Evolutionary conservation across 2,329 filamentous ascomycete genomes (phyloP), one percentile per base, ranked within the genome.

Genomic region (Penicillium decumbens): DNA sequence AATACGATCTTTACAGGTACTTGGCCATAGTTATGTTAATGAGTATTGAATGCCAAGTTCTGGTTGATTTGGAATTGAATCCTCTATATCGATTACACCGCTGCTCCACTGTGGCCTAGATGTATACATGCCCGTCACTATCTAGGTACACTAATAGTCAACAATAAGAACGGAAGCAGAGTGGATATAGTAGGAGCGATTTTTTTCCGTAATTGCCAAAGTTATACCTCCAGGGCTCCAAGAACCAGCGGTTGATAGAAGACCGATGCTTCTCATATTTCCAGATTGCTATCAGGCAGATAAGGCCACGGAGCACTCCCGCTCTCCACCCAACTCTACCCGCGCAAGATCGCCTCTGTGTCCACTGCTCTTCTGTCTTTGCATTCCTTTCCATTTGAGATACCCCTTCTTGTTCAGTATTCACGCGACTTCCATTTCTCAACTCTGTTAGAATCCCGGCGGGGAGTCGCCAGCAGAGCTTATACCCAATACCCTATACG

Each of bases 281-380:
- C 30, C 23, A 24, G 12, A 39, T 27, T 35, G 20, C 46, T 46
- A 42, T 39, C 50, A 51, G 60, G 59, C 58, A 50, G 59, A 61
- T 61, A 60, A 61, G 57, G 59, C 59, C 59, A 61, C 59, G 59
- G 51, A 61, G 57, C 59, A 59, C 50, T 58, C 47, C 52, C 53
- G 45, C 45, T 47, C 57, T 60, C 49, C 50, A 43, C 47, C 41
- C 41, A 42, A 46, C 24, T 35, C 41, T 37, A 30, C 27, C 23
- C 46, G 27, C 27, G 29, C 41, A 20, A 35, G 43, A 53, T 38
- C 25, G 39, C 41, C 3, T 37, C 9, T 20, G 18, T 9, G 23
- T 42, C 41, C 37, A 41, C 41, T n/a, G 23, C 10, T 24, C 38
- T 27, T 40, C 38, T 25, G 38, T 40, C 30, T 42, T 24, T 24